These are phyloP conservation scores for Diversispora eburnea DNA, from an alignment of 192 early-diverging fungal species.

Conservation along the genomic window DNA sequence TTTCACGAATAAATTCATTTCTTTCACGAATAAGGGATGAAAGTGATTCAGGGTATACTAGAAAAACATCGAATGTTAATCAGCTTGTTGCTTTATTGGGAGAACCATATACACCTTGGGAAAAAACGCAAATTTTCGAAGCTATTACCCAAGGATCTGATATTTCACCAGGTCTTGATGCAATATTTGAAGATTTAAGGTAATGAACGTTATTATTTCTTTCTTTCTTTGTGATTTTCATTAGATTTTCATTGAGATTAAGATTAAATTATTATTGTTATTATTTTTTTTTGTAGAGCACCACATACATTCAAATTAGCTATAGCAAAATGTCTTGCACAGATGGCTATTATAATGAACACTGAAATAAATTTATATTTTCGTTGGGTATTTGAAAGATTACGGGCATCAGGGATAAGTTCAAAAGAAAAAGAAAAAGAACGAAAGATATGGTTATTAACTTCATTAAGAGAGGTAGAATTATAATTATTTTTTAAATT, in stretches of 20 bases:
- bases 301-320: neutral
- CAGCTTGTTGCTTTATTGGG: neutral
- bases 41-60: constrained; percentile 7
- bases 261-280: neutral
- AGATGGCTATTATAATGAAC: constrained; percentile 4
- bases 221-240: neutral
- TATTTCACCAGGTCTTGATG: neutral
- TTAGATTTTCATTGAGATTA: neutral
- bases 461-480: constrained; percentile 23
- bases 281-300: constrained; percentile 3
- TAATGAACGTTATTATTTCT: neutral
- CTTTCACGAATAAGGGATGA: constrained; percentile 25
- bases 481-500: neutral
- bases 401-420: neutral
- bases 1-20: constrained; percentile 16
- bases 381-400: constrained; percentile 26
- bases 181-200: constrained; percentile 26
- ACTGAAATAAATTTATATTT: constrained; percentile 14
- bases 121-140: constrained; percentile 23
- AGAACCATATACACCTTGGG: constrained; percentile 9
- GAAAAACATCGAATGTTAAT: neutral
- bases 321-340: constrained; percentile 13
- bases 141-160: neutral
- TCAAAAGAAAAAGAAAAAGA: constrained; percentile 24
- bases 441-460: constrained; percentile 23